Base-by-base conservation (phyloP, 2,329 filamentous ascomycete genomes). In the Epichloe glyceriae region DNA sequence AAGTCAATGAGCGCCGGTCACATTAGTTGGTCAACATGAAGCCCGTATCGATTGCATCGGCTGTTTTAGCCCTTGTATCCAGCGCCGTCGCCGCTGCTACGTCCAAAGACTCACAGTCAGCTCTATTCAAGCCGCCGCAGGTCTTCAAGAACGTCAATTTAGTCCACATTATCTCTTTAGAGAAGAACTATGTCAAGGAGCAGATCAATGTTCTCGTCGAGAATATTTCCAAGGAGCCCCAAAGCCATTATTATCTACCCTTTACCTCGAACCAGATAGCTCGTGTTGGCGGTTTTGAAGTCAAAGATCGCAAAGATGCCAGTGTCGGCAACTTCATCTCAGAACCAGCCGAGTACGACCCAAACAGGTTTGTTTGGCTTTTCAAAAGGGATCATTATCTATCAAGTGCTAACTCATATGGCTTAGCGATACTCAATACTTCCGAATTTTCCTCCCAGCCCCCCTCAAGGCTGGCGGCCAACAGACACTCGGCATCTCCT, bases 71-170 rank as follows among this genome's bases (percentile, higher is more conserved):
- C 63, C 73, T 82, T 63, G 66, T 80, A 59, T 74, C 73, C 47
- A 64, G 71, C 47, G 64, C 67, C 53, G 64, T 76, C 54, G 67
- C 69, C 53, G 60, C 69, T 52, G 71, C 76, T 58, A 73, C 77
- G 52, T 78, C 80, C 56, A 80, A 80, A 66, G 67, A 76, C 61
- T 75, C 73, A 50, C 72, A 81, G 54, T 80, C 82, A 42, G 68
- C 78, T 58, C 75, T 76, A 54, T 95, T 96, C 73, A 85, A 80
- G 68, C 89, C 91, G 50, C 85, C 90, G 14, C 86, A 88, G 65
- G 86, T 90, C 58, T 98, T 95, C 74, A 88, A 90, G 72, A 96
- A 98, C 70, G 78, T 78, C 68, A 97, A 98, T 67, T 70, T 97
- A 33, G 85, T 97, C 48, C 86, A 93, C 61, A 83, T 86, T 56